Base-by-base conservation (phyloP, 1,139 yeast genomes). In the Diutina ranongensis region DNA sequence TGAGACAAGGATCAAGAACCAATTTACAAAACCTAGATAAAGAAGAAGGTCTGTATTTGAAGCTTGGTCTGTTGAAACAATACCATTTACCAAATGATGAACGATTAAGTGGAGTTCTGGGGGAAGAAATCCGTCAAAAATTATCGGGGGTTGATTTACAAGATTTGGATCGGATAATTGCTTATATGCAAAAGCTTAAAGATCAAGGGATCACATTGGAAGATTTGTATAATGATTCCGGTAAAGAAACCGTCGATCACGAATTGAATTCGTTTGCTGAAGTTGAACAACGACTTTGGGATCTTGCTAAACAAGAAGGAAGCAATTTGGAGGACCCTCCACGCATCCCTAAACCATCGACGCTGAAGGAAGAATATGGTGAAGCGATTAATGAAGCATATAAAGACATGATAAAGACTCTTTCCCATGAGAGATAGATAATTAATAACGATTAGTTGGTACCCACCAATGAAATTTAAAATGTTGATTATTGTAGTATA, bases 161-260 rank as follows among this genome's bases (percentile, higher is more conserved):
- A 18, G 84, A 80, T 56, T 66, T 81, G 40, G 72, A 74, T 42
- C 69, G 72, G 44, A 66, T 80, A 21, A 68, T 78, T 9, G 64
- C 62, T 15, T 68, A 74, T 36, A 65, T 83, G 49, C 73, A 71
- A 35, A 61, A 61, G 16, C 62, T 81, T 49, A 77, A 76, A 51
- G 60, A 61, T 16, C 61, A 68, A 34, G 84, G 86, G 0, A 65
- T 80, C 15, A 63, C 72, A 10, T 55, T 82, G 22, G 70, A 71
- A 38, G 71, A 71, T 27, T 61, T 81, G 2, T 82, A 77, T 55
- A 67, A 67, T 12, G 13, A 20, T 8, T 8, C 19, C 13, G 5
- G 19, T 15, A 20, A 35, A 4, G 25, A 35, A 8, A 12, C 12
- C 12, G 9, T 10, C 9, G 38, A 35, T 8, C 12, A 9, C 18